These are phyloP conservation scores for Trichoderma cornu-damae DNA, from an alignment of 2,329 filamentous ascomycete genomes.

Conservation along the genomic window DNA sequence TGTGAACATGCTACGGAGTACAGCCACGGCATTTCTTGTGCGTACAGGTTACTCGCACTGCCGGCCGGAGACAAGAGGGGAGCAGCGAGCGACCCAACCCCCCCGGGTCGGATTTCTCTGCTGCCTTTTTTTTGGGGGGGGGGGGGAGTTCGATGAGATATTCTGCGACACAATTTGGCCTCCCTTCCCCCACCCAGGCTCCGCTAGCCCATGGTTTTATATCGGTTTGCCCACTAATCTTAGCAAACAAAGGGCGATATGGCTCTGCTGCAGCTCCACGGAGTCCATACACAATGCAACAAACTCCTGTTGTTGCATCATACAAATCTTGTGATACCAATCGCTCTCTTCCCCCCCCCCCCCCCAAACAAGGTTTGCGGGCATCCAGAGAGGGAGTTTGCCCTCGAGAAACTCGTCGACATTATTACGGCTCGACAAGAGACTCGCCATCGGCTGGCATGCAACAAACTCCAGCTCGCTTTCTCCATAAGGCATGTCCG, in stretches of 20 bases:
- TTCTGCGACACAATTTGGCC: neutral
- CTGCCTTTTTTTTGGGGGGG: too few species aligned
- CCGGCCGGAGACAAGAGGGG: slow-evolving; percentile 9
- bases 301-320: neutral
- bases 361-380: neutral
- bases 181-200: neutral
- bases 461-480: neutral
- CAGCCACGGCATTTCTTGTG: neutral
- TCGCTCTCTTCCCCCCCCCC: too few species aligned
- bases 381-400: neutral
- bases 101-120: neutral
- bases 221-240: neutral
- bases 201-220: neutral
- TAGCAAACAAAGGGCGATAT: neutral
- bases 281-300: neutral
- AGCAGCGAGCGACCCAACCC: neutral
- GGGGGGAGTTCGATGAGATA: neutral
- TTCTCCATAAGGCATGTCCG: neutral
- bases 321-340: neutral
- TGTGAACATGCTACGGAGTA: neutral
- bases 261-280: neutral
- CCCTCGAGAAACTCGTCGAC: neutral
- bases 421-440: neutral
- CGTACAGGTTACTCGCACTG: neutral
- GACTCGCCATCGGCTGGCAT: neutral